Conservation (phyloP, 176 grass and related monocot genomes). For the Otatea glauca region DNA sequence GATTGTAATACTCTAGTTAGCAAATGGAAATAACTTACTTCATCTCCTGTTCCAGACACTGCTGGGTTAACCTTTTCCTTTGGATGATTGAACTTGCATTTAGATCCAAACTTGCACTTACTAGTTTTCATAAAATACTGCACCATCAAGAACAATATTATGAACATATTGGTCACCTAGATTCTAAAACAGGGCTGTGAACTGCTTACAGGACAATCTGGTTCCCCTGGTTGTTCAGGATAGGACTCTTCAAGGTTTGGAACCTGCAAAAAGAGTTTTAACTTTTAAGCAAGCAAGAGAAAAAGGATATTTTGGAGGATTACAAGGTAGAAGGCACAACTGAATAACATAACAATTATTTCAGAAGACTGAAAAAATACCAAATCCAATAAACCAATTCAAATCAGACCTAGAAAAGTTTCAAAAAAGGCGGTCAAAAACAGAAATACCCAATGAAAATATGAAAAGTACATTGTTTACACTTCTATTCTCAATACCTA, state of each 20-base stretch:
- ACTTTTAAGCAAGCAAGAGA: conserved; percentile 43
- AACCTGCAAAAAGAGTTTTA: conserved; percentile 59
- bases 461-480: conserved; percentile 7
- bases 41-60: conserved; percentile 39
- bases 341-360: not conserved
- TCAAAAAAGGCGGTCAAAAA: conserved; percentile 27
- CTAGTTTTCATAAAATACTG: conserved; percentile 75
- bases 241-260: conserved; percentile 60
- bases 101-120: conserved; percentile 69
- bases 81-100: conserved; percentile 97
- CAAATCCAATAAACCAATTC: conserved; percentile 6
- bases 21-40: conserved; percentile 42
- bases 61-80: conserved; percentile 49
- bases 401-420: conserved; percentile 7
- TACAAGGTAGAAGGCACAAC: conserved; percentile 29
- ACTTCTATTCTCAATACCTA: not conserved
- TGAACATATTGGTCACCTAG: conserved; percentile 39
- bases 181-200: conserved; percentile 39
- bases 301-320: conserved; percentile 29
- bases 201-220: conserved; percentile 84
- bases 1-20: not conserved
- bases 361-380: conserved; percentile 12
- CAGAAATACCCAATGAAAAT: conserved; percentile 16
- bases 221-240: conserved; percentile 71
- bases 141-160: conserved; percentile 40